These are phyloP conservation scores for Microcyclosporella mali DNA, from an alignment of 2,329 filamentous ascomycete species.

Conservation along the genomic window DNA sequence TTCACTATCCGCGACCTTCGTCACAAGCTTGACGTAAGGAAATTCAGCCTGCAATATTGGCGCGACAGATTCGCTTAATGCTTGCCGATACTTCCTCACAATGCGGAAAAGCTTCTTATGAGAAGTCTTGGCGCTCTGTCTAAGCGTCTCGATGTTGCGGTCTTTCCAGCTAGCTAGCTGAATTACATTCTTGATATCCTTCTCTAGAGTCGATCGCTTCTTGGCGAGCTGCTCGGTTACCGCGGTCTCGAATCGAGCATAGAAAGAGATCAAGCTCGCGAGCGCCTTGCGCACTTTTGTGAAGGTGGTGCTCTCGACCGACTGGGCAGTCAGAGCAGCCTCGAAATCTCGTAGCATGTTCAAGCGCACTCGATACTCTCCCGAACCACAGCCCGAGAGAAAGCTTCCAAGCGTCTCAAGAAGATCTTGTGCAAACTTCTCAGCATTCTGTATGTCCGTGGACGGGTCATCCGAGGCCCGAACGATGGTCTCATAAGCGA, in stretches of 20 bases:
- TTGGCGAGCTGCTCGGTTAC: slow-evolving; percentile 60
- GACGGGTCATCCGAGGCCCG: slow-evolving; percentile 46
- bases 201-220: slow-evolving; percentile 73
- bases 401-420: slow-evolving; percentile 74
- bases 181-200: slow-evolving; percentile 86
- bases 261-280: slow-evolving; percentile 70
- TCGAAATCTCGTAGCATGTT: slow-evolving; percentile 57
- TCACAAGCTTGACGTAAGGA: slow-evolving; percentile 3
- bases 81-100: slow-evolving; percentile 77
- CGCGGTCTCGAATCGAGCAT: slow-evolving; percentile 61
- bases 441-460: slow-evolving; percentile 33
- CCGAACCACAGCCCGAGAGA: slow-evolving; percentile 69
- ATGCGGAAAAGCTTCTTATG: slow-evolving; percentile 89
- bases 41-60: slow-evolving; percentile 41
- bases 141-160: slow-evolving; percentile 82
- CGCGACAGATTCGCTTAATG: slow-evolving; percentile 71
- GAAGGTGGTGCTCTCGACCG: slow-evolving; percentile 39
- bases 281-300: slow-evolving; percentile 58
- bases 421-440: slow-evolving; percentile 59
- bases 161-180: slow-evolving; percentile 96
- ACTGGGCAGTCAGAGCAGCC: slow-evolving; percentile 61
- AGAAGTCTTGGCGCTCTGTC: slow-evolving; percentile 82
- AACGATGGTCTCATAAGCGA: slow-evolving; percentile 86
- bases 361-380: slow-evolving; percentile 69
- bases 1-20: not conserved